Base-by-base conservation (phyloP, 2,329 filamentous ascomycete genomes). In the Fusarium sp. region DNA sequence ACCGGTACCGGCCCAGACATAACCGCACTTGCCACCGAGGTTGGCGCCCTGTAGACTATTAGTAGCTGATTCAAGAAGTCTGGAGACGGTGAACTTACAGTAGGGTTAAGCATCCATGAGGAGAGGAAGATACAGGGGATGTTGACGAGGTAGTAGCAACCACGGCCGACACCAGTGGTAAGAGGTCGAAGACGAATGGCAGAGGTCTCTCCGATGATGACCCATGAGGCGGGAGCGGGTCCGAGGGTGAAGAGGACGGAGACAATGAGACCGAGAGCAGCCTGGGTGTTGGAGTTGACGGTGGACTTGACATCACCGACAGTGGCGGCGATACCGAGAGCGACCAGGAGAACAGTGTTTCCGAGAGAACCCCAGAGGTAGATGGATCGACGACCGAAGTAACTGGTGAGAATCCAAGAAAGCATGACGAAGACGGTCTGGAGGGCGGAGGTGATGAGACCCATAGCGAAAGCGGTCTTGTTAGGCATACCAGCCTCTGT, bases 181-280 rank as follows among this genome's bases (percentile, higher is more conserved):
- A 92, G 82, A 52, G 90, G 88, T 53, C 90, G 81, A 35, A 92
- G 89, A 69, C 90, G 90, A 61, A 92, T 86, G 57, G 90, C 83
- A 0, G 90, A 91, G 5, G 90, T 92, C 81, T 92, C 90, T 74
- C 88, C 89, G 52, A 92, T 92, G 73, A 92, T 90, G 81, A 89
- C 88, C 86, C 88, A 92, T 15, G 90, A 91, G 44, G 88, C 88
- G 52, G 90, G 90, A 4, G 89, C 90, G 32, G 89, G 89, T 73
- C 88, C 89, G 21, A 90, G 80, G 46, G 86, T 88, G 83, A 91
- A 93, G 37, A 91, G 81, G 63, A 93, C 88, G 33, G 90, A 92
- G 77, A 92, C 85, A 74, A 92, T 90, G 59, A 92, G 83, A 71
- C 90, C 90, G 30, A 92, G 82, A 12, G 87, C 88, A 13, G 90